Conservation (phyloP, 176 grass and related monocot genomes). For the Eragrostis nindensis region DNA sequence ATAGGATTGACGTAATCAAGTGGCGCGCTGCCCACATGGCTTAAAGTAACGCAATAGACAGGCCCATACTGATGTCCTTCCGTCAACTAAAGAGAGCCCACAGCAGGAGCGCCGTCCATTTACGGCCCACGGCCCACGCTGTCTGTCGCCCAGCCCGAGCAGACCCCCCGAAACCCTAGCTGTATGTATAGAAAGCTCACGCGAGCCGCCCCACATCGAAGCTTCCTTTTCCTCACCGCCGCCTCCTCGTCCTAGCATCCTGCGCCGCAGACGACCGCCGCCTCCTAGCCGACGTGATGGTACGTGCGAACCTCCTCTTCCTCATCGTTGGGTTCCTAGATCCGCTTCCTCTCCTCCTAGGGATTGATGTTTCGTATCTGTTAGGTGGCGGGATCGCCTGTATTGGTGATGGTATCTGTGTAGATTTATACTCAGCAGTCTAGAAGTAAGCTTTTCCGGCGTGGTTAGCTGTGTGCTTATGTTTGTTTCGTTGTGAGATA, state of each 20-base stretch:
- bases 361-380: neutral
- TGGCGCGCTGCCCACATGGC: too few species aligned
- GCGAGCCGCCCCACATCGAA: slow-evolving; percentile 27
- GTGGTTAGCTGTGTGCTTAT: neutral
- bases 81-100: too few species aligned
- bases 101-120: neutral
- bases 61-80: too few species aligned
- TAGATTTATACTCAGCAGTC: neutral
- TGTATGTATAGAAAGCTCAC: neutral
- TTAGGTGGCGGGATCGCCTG: neutral
- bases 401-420: neutral
- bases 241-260: neutral
- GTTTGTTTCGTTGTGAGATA: neutral
- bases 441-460: neutral
- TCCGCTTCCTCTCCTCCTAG: neutral
- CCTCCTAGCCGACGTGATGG: slow-evolving; percentile 41
- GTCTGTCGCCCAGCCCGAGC: neutral
- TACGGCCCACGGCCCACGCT: neutral
- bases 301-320: neutral
- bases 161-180: neutral
- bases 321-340: neutral
- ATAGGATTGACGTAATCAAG: too few species aligned
- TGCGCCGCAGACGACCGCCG: neutral
- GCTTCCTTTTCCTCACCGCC: neutral
- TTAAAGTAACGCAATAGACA: too few species aligned